Evolutionary conservation across 192 early-diverging fungal genomes (phyloP), one percentile per base, ranked within the genome.

Genomic region (Thoreauomyces humboldtii): DNA sequence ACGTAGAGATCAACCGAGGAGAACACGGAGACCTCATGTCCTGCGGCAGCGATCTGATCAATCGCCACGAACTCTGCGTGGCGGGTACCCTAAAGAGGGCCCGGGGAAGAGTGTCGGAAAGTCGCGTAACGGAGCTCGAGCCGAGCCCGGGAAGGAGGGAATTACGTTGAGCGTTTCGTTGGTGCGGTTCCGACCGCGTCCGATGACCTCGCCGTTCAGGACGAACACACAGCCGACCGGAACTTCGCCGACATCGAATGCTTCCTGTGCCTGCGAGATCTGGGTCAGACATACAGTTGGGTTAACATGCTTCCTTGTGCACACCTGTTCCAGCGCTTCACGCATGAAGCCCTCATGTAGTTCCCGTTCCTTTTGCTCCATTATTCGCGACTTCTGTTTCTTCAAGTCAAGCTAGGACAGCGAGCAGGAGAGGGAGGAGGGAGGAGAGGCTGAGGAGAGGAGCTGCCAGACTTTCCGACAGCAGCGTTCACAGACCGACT

Each of bases 191-290:
- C 95, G 76, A 11, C 96, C 96, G 2, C 71, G 67, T 1, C 87
- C 94, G 41, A 94, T 89, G 11, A 96, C 70, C 15, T 24, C 46
- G 60, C 73, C 68, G 29, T 84, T 53, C 35, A 77, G 74, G 1
- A 99, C 92, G 77, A 98, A 90, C 0, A 97, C 90, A 64, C 95
- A 98, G 24, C 97, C 97, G 1, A 98, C 95, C 1, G 97, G 97
- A 0, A 99, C 95, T 78, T 99, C 97, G 2, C 80, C 70, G 14
- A 77, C 78, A 5, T 80, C 71, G 38, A 88, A 88, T 2, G 97
- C 95, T 63, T 96, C 91, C 53, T 95, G 71, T 5, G 95, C 96
- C 70, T 73, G 54, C 19, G 9, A 28, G 7, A 24, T 48, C 7
- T 48, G 47, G 11, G 25, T 22, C 7, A 24, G 12, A 12, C 12